phyloP scores from a whole-genome alignment of 192 early-diverging fungal species.

The Backusella liffmaniae region DNA sequence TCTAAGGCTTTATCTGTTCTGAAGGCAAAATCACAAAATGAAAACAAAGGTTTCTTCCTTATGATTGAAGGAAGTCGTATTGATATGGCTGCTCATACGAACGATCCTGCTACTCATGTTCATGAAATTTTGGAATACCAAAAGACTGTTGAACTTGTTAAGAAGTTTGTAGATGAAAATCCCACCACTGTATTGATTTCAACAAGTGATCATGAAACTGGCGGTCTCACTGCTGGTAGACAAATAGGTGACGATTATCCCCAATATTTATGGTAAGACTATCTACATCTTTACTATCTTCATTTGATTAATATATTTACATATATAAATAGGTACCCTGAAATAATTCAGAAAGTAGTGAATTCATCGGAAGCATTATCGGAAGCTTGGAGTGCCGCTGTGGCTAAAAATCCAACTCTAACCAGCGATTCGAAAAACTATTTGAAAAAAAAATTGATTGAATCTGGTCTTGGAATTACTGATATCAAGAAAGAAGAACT shows the following conservation, averaged over 20 bases:
- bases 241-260: conserved; percentile 35
- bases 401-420: not conserved
- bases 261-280: conserved; percentile 50
- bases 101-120: conserved; percentile 58
- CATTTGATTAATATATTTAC: not conserved
- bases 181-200: conserved; percentile 53
- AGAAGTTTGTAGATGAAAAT: conserved; percentile 42
- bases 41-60: conserved; percentile 48
- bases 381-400: not conserved
- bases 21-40: conserved; percentile 10
- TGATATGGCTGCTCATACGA: conserved; percentile 56
- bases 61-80: conserved; percentile 66
- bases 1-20: conserved; percentile 41
- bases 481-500: conserved; percentile 73
- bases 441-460: conserved; percentile 59
- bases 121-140: conserved; percentile 61
- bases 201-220: conserved; percentile 66
- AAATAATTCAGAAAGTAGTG: conserved; percentile 64
- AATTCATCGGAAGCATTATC: conserved; percentile 58
- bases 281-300: not conserved
- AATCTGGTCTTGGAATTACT: conserved; percentile 67
- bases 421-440: conserved; percentile 40
- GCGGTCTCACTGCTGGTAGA: conserved; percentile 50
- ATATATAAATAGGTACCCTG: conserved; percentile 57
- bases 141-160: conserved; percentile 45